Evolutionary conservation across 108 stramenopile genomes (phyloP), one percentile per base, ranked within the genome.

Genomic region (Pseudonitzschia multiseries): DNA sequence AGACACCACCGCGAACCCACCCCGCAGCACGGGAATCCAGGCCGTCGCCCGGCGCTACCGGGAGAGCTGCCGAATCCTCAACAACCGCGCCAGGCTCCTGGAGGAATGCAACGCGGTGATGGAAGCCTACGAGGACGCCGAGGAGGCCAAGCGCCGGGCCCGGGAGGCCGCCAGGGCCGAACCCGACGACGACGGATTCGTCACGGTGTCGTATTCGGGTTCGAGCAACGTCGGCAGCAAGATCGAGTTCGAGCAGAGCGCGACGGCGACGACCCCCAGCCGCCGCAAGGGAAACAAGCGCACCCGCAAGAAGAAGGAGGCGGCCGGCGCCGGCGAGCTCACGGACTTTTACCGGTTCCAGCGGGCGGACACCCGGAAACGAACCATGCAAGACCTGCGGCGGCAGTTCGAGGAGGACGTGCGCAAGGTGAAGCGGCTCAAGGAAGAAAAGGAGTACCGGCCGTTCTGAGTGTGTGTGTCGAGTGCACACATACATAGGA

Each of bases 341-440:
- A 40, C 70, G 36, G 93, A 94, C 69, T 94, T 94, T 83, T 94
- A 94, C 71, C 79, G 91, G 70, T 94, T 94, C 67, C 93, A 94
- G 71, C 65, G 68, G 44, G 85, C 84, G 68, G 93, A 91, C 51
- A 72, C 73, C 66, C 80, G 86, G 44, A 91, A 86, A 71, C 83
- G 82, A 53, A 85, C 80, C 32, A 67, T 91, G 65, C 79, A 88
- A 44, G 93, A 94, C 60, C 65, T 94, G 62, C 84, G 86, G 65
- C 46, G 68, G 20, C 69, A 81, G 54, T 94, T 94, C 69, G 89
- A 94, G 62, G 87, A 90, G 69, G 93, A 94, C 75, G 68, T 94
- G 54, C 76, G 69, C 48, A 85, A 85, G 69, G 89, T 94, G 59
- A 91, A 89, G 70, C 86, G 83, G 68, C 80, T 94, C 79, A 94